Base-by-base conservation (phyloP, 23 red algal genomes). In the Gracilaria gracilis region DNA sequence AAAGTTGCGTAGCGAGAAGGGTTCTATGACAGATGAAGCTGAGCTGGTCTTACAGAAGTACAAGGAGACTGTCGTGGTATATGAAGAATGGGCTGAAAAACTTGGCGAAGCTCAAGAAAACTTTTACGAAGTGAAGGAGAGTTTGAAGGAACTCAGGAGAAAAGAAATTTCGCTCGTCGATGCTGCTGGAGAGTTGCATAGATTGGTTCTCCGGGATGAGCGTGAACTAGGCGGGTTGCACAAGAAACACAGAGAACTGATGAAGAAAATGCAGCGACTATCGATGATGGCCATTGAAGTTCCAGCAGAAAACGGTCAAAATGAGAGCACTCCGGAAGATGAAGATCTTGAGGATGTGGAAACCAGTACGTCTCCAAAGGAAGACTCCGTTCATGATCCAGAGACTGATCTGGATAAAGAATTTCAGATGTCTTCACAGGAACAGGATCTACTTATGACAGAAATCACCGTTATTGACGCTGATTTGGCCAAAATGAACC, bases 401-500 rank as follows among this genome's bases (percentile, higher is more conserved):
- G 92, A 72, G 5, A 61, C 19, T 27, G 83, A 81, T 69, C 48
- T 72, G 40, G 90, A 57, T 49, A 81, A 78, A 80, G 71, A 39
- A 37, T 79, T 75, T 57, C 67, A 81, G 61, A 59, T 96, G 77
- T 79, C 82, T 37, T 36, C 82, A 4, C 37, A 54, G 64, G 82
- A 91, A 61, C 51, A 88, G 34, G 83, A 83, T 11, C 50, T 72
- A 21, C 50, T 92, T 20, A 47, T 50, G 27, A 82, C 83, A 57
- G 88, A 92, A 47, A 82, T 93, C 77, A 57, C 40, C 23, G 95
- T 88, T 31, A 74, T 96, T 35, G 95, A 96, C 71, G 61, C 57
- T 62, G 84, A 91, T 25, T 42, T 96, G 36, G 51, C 87, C 19
- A 65, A 80, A 1, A 67, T 96, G 95, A 79, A 75, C 21, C 88